Evolutionary conservation across 140 eudicot species (phyloP), one percentile per base, ranked within the genome.

Genomic region (Oenanthe javanica): DNA sequence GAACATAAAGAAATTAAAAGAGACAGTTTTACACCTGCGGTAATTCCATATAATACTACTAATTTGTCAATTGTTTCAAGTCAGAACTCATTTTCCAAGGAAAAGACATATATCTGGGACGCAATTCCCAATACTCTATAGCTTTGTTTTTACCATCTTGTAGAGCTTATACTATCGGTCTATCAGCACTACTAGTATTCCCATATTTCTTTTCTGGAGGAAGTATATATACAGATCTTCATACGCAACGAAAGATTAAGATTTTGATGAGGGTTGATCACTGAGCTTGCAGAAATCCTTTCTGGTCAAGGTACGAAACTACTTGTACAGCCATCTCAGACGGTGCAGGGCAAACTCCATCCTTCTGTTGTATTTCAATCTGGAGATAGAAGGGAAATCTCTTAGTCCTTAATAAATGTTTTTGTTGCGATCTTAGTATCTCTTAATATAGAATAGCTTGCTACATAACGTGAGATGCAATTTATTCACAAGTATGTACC

Each of bases 331-430:
- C 94, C 97, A 92, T 94, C 77, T 90, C 97, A 77, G 46, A 67
- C 31, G 98, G 98, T 54, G 97, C 71, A 1, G 97, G 96, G 82
- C 97, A 92, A 52, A 86, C 74, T 81, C 97, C 98, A 50, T 87
- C 81, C 51, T 84, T 80, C 81, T 87, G 86, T 74, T 83, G 69
- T 72, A 94, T 88, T 85, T 87, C 93, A 78, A 94, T 92, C 98
- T 94, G 45, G 45, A 42, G 36, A 31, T 31, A 31, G 36, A 31
- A 31, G 36, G 36, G 36, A 31, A 31, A 31, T 31, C 36, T 31
- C 36, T 31, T 31, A 31, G 36, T 31, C 36, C 36, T 31, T 31
- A 31, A 31, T 31, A 45, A 31, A 61, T 23, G 71, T 18, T 54
- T 77, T 31, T 11, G 47, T 54, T 14, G 50, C 82, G 76, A 72